phyloP scores from a whole-genome alignment of 148 eudicot species.

The Nyssa sinensis region DNA sequence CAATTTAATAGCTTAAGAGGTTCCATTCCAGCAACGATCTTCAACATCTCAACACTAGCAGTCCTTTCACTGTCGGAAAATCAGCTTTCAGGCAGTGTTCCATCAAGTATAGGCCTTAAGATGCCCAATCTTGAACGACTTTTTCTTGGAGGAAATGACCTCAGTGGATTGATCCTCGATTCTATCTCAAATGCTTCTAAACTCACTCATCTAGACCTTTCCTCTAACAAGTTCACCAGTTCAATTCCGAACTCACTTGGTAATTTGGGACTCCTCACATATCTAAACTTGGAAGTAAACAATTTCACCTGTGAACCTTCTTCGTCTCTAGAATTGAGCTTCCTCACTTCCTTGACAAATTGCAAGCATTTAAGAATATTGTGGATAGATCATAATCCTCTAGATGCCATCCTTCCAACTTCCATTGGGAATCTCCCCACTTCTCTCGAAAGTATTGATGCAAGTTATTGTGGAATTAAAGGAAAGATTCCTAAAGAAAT shows the following conservation, averaged over 20 bases:
- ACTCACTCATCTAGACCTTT: not conserved
- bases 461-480: not conserved
- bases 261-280: not conserved
- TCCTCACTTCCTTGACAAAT: not conserved
- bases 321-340: not conserved
- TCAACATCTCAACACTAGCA: slow-evolving; percentile 10
- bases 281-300: not conserved
- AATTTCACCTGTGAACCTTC: not conserved
- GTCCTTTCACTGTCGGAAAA: not conserved
- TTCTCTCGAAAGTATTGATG: slow-evolving; percentile 3
- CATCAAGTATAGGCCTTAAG: not conserved
- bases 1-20: not conserved
- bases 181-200: slow-evolving; percentile 13
- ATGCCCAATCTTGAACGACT: not conserved
- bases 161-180: not conserved
- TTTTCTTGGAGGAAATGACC: not conserved
- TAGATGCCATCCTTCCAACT: slow-evolving; percentile 5
- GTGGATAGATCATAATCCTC: not conserved
- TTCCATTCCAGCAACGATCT: slow-evolving; percentile 1
- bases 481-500: slow-evolving; percentile 23
- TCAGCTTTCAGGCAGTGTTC: slow-evolving; percentile 10
- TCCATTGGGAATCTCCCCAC: slow-evolving; percentile 10
- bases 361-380: not conserved
- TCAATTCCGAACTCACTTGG: slow-evolving; percentile 19
- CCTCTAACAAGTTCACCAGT: not conserved